These are phyloP conservation scores for Exophiala viscosa DNA, from an alignment of 2,329 filamentous ascomycete species.

Conservation along the genomic window DNA sequence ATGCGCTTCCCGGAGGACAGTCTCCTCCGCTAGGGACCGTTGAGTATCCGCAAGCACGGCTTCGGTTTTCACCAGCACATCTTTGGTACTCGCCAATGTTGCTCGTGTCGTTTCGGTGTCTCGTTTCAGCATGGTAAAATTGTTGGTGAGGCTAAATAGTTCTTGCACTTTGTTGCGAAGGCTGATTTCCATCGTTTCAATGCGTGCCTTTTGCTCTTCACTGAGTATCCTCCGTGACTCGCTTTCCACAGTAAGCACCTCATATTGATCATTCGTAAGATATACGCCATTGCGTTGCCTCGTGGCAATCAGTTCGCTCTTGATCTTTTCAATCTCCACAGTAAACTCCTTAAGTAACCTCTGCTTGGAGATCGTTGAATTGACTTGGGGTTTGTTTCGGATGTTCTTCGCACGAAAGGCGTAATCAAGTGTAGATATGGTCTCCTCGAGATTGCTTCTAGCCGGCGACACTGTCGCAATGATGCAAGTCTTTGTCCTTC, in stretches of 20 bases:
- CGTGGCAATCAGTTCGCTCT: constrained; percentile 88
- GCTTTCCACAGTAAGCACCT: constrained; percentile 86
- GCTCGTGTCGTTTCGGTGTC: constrained; percentile 75
- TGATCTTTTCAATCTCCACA: constrained; percentile 86
- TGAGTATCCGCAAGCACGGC: constrained; percentile 74
- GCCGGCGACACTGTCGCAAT: constrained; percentile 95
- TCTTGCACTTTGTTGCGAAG: constrained; percentile 92
- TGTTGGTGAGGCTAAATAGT: constrained; percentile 78
- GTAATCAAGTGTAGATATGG: constrained; percentile 96
- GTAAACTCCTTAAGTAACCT: constrained; percentile 88
- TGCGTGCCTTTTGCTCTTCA: constrained; percentile 87
- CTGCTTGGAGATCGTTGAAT: constrained; percentile 88
- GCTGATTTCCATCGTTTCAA: constrained; percentile 87
- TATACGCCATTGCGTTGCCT: constrained; percentile 94
- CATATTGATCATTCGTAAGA: constrained; percentile 79
- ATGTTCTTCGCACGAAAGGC: constrained; percentile 98
- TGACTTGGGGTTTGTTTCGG: constrained; percentile 93
- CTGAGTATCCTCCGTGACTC: constrained; percentile 87
- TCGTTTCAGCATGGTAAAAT: constrained; percentile 82
- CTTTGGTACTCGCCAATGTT: constrained; percentile 73
- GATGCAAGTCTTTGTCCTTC: constrained; percentile 95
- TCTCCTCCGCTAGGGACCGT: constrained; percentile 74
- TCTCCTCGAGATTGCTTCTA: constrained; percentile 93
- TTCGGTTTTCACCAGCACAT: constrained; percentile 82
- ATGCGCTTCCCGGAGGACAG: constrained; percentile 74